A percentile compares a stretch with the other conserved stretches of the same genome.
phyloP scores from a whole-genome alignment of 176 grass and related monocot genomes.

The Chrysopogon serrulatus region DNA sequence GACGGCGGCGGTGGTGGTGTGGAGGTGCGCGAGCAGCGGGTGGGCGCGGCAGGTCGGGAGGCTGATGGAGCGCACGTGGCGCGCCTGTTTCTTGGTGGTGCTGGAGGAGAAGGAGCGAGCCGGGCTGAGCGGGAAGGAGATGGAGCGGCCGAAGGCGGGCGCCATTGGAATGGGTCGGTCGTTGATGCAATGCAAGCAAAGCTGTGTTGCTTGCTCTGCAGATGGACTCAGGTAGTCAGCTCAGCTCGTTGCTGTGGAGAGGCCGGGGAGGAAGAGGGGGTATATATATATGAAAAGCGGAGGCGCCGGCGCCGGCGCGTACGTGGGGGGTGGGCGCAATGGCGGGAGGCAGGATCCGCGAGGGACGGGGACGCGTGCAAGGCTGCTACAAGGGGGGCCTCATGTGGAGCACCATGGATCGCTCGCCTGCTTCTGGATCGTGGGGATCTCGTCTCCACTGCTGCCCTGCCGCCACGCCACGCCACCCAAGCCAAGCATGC shows the following conservation, averaged over 20 bases:
- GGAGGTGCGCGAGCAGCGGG: conserved; percentile 41
- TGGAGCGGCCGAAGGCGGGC: conserved; percentile 56
- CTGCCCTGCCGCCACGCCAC: neutral
- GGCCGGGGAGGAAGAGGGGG: neutral
- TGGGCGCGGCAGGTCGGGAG: conserved; percentile 41
- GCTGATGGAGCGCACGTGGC: conserved; percentile 52
- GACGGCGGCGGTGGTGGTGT: conserved; percentile 13
- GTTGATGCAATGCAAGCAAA: neutral
- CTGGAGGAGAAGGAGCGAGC: neutral
- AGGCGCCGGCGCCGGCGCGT: neutral
- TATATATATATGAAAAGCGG: conserved; percentile 20
- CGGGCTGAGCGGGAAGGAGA: conserved; percentile 51
- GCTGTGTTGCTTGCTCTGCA: neutral
- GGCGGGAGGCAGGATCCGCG: conserved; percentile 44
- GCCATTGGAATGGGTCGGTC: conserved; percentile 22
- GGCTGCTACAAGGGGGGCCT: neutral
- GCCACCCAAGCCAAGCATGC: neutral
- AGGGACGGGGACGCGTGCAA: neutral
- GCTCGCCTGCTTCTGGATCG: too few relatives aligned
- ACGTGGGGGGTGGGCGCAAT: neutral
- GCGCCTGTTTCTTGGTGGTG: neutral
- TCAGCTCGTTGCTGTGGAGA: neutral
- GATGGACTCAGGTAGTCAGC: neutral
- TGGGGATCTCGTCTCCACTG: too few relatives aligned
- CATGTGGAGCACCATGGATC: too few relatives aligned